Base-by-base conservation (phyloP, 805 yeast genomes). In the Wickerhamomyces sydowiorum region DNA sequence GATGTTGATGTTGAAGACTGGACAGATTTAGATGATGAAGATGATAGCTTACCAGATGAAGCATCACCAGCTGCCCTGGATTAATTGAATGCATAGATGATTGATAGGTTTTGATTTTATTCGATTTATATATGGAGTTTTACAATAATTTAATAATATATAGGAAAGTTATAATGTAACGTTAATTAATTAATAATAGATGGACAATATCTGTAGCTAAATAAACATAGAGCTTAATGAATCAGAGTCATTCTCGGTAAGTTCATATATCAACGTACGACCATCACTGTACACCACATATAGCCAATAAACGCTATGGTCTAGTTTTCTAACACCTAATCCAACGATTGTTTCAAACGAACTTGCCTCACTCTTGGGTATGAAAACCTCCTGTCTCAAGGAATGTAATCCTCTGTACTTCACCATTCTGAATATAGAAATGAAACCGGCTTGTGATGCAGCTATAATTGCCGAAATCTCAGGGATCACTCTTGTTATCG, bases 11-110 rank as follows among this genome's bases (percentile, higher is more conserved):
- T 71, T 38, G 79, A 75, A 22, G 81, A 75, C 22, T 70, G 76
- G 41, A 82, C 77, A 46, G 83, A 73, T 31, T 80, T 78, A 40
- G 86, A 78, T 40, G 78, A 72, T 19, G 85, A 79, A 34, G 80
- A 75, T 22, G 71, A 64, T 36, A 29, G 19, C 13, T 29, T 29
- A 17, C 20, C 32, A 17, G 32, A 29, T 7, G 32, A 29, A 13
- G 30, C 30, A 15, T 20, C 32, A 29, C n/a, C n/a, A n/a, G n/a
- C n/a, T n/a, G 20, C 32, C 10, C 10, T 29, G 13, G 32, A 29
- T 29, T 29, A 9, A 29, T 14, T 17, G 7, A n/a, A 29, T 29
- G n/a, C n/a, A n/a, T 29, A 17, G 15, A 23, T 7, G 10, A 23
- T 7, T 23, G 25, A 23, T 7, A 23, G 10, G 25, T 23, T 23